Base-by-base conservation (phyloP, 2,329 filamentous ascomycete species). In the Pleoardoris graminearum region DNA sequence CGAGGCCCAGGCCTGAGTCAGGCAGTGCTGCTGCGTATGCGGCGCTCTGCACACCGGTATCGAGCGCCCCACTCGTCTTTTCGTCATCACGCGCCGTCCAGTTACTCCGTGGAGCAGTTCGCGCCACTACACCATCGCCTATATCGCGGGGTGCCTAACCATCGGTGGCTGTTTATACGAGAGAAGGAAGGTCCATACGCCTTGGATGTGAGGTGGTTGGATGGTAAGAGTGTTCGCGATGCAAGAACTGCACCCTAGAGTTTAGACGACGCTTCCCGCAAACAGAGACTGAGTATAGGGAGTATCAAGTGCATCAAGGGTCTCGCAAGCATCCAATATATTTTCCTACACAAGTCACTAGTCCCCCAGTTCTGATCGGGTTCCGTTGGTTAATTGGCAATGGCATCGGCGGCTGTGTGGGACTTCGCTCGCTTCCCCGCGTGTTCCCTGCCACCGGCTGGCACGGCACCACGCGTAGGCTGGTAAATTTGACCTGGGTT, bases 51-150 rank as follows among this genome's bases (percentile, higher is more conserved):
- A 47, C 44, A 37, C 44, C 44, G 44, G 37, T 38, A n/a, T 22
- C 33, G n/a, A 38, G 32, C 22, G 44, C 44, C 44, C 44, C 44
- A 33, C 44, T 47, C 33, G n/a, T n/a, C 37, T 47, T 47, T 47
- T n/a, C 16, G 44, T 37, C 32, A 37, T 36, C 44, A 47, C 33
- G 44, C 44, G 44, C 44, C 30, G 23, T 10, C 30, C 36, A n/a
- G 22, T 25, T 17, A 5, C 17, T 22, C 23, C 44, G 44, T 21
- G 14, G 22, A 27, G 19, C 21, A 6, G 21, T 5, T 32, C 22
- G 32, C 32, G 30, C 12, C 44, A 27, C 44, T 25, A 19, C 30
- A 11, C 30, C 17, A 14, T 7, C 42, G 3, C 8, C 29, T 23
- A 12, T 12, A 45, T 45, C 17, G 42, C 14, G 21, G 42, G 16